Base-by-base conservation (phyloP, 2,329 filamentous ascomycete species). In the Clonostachys byssicola region DNA sequence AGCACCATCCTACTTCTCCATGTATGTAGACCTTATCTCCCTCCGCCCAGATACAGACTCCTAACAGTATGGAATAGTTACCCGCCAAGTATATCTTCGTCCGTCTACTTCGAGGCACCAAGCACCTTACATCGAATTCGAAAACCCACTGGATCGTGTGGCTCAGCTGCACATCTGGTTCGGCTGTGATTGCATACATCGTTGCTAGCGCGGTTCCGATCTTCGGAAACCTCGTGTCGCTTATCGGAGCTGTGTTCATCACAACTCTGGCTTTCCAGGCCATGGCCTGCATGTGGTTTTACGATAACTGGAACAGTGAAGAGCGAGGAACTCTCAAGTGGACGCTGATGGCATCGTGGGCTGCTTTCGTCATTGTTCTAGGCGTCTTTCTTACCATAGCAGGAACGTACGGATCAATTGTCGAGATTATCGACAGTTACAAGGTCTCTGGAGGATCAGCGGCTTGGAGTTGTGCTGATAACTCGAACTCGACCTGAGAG, bases 11-110 rank as follows among this genome's bases (percentile, higher is more conserved):
- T 64, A 3, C 17, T 39, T 12, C 14, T n/a, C 12, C 36, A 39
- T 12, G 17, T 18, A n/a, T 8, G 36, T 30, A 30, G 23, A 52
- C 59, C 5, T 47, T 67, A 6, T 54, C 70, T 33, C 70, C 70
- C 43, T 70, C 60, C 44, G 60, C 62, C 9, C 66, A 64, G n/a
- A 65, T 64, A 0, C 59, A 30, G 9, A 30, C 23, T 30, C 23
- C 23, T 30, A 30, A 30, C 23, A 30, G 23, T 30, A 9, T 30
- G 8, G 9, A 30, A 30, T 10, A 30, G 2, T 57, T 58, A 3
- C 51, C 62, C 3, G 74, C 73, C 47, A 87, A 86, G 58, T 85
- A 85, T 55, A 69, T 87, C 48, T 88, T 86, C 56, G 66, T 81
- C 4, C 54, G 57, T 6, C 39, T 54, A 6, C 51, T 60, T 39